Evolutionary conservation across 257 asterid species (phyloP).

Genomic region (Vinca minor): DNA sequence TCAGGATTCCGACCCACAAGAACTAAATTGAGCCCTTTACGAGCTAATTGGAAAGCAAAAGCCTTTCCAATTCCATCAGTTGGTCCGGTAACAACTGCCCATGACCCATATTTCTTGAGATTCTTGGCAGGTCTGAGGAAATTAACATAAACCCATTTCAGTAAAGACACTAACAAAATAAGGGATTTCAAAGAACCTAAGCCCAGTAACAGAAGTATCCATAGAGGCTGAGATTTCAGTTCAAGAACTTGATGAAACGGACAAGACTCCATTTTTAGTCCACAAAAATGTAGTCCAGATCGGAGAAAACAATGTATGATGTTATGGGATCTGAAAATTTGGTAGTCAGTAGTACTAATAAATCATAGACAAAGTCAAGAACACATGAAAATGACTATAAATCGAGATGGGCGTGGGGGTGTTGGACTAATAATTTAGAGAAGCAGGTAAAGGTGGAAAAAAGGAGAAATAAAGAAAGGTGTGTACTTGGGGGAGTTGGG

Average conservation of each 20-base stretch:
- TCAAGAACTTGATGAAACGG: constrained; percentile 39
- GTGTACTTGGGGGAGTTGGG: constrained; percentile 9
- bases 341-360: background rate
- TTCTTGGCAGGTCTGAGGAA: constrained; percentile 77
- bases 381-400: background rate
- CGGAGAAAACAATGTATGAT: background rate
- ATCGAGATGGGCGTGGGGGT: too few species aligned
- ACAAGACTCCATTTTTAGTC: constrained; percentile 49
- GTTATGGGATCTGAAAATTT: constrained; percentile 13
- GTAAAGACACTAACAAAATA: constrained; percentile 28
- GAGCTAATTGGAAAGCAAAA: constrained; percentile 77
- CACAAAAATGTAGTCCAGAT: background rate
- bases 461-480: background rate
- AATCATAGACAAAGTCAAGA: background rate
- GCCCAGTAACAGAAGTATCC: constrained; percentile 51
- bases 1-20: constrained; percentile 80
- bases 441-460: too few species aligned
- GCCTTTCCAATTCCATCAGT: constrained; percentile 96
- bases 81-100: constrained; percentile 94
- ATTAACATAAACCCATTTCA: constrained; percentile 61
- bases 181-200: constrained; percentile 45
- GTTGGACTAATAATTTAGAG: background rate
- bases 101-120: constrained; percentile 89
- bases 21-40: constrained; percentile 59
- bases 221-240: constrained; percentile 68